A percentile compares a stretch with the other conserved stretches of the same genome.
Conservation (phyloP, 2,329 filamentous ascomycete genomes). For the Fusarium sp. region DNA sequence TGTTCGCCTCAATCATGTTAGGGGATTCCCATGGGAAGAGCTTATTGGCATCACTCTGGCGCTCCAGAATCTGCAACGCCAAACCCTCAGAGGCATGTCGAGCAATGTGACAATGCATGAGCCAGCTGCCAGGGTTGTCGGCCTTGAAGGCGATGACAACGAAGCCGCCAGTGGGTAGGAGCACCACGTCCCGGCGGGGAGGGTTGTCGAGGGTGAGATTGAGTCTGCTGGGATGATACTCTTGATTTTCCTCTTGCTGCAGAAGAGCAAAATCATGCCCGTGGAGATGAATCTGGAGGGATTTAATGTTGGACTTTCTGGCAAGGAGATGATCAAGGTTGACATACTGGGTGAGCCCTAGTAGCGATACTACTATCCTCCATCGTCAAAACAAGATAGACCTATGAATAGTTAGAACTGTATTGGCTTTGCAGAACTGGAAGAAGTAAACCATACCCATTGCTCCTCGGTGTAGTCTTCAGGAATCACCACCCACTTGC, state of each 20-base stretch:
- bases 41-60: conserved; percentile 22
- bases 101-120: conserved; percentile 62
- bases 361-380: not conserved
- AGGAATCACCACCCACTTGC: conserved; percentile 36
- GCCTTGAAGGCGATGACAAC: conserved; percentile 61
- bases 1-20: conserved; percentile 19
- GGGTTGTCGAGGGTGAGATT: conserved; percentile 54
- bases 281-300: conserved; percentile 37
- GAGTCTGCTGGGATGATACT: conserved; percentile 18
- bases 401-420: not conserved
- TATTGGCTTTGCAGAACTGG: not conserved
- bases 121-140: conserved; percentile 61
- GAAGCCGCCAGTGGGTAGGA: conserved; percentile 56
- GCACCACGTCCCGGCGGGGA: conserved; percentile 63
- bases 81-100: conserved; percentile 57
- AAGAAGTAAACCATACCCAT: conserved; percentile 11
- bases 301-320: not conserved
- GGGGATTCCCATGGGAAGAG: conserved; percentile 3
- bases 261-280: conserved; percentile 41
- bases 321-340: not conserved
- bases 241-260: conserved; percentile 20
- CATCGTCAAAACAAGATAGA: conserved; percentile 36
- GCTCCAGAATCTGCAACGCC: conserved; percentile 38
- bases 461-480: conserved; percentile 34
- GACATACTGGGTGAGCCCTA: conserved; percentile 34